Base-by-base conservation (phyloP, 2,329 filamentous ascomycete species). In the Lojkania enalia region DNA sequence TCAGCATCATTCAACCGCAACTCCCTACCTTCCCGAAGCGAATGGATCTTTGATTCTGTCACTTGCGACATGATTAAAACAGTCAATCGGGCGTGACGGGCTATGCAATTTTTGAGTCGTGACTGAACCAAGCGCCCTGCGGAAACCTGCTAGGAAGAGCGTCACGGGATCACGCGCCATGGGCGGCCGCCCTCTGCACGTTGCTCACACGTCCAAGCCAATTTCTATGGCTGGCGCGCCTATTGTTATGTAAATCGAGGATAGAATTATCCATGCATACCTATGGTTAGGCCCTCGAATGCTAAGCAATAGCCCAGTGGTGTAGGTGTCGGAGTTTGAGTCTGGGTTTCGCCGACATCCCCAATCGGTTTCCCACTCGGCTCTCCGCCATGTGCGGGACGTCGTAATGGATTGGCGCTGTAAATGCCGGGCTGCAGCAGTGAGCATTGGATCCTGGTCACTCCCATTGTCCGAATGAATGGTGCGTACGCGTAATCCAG, bases 331-430 rank as follows among this genome's bases (percentile, higher is more conserved):
- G 58, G 60, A 21, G 48, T 35, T 58, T 54, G 19, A n/a, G n/a
- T 35, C 19, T 9, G 39, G n/a, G 46, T 59, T 57, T 52, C 50
- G 48, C 62, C 63, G 63, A 64, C 49, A 49, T 56, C 33, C 46
- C 23, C 16, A 13, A n/a, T 18, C 20, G 12, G 35, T 35, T 20
- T 39, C 18, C 18, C 39, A 39, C 33, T 47, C 61, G 64, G 64
- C 64, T 67, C 64, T 66, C 64, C 63, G 42, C 42, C 20, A 43
- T 39, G 18, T 45, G 30, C 30, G 9, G 30, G 14, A 9, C n/a
- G n/a, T n/a, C n/a, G n/a, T n/a, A n/a, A n/a, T n/a, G n/a, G n/a
- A n/a, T n/a, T n/a, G n/a, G n/a, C n/a, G n/a, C n/a, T n/a, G n/a
- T n/a, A n/a, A n/a, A n/a, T n/a, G 7, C 23, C 23, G 23, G 23